Conservation (phyloP, 2,329 filamentous ascomycete species). For the Penicillium corylophilum region DNA sequence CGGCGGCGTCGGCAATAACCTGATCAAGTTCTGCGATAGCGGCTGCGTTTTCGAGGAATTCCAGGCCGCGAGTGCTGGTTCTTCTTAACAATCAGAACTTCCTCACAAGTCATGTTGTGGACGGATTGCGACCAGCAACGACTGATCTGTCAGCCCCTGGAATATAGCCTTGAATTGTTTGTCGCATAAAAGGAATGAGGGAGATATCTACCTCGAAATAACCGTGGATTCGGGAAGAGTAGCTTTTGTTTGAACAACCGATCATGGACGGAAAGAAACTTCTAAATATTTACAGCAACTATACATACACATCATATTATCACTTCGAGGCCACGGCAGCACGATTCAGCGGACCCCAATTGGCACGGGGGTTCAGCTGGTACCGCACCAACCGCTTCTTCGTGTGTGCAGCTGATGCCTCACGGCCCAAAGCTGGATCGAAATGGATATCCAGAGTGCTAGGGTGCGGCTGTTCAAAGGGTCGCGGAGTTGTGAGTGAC, state of each 20-base stretch:
- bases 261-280: not conserved
- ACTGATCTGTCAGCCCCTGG: too few relatives aligned
- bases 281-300: constrained; percentile 4
- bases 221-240: too few relatives aligned
- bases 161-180: too few relatives aligned
- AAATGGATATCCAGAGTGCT: constrained; percentile 67
- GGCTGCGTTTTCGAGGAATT: too few relatives aligned
- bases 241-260: not conserved
- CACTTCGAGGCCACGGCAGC: constrained; percentile 28
- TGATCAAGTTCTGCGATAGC: too few relatives aligned
- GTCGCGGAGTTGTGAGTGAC: not conserved
- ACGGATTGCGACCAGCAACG: too few relatives aligned
- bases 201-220: too few relatives aligned
- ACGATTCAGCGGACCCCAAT: constrained; percentile 82
- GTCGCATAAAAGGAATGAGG: too few relatives aligned
- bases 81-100: too few relatives aligned
- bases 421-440: constrained; percentile 73
- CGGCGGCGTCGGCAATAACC: too few relatives aligned
- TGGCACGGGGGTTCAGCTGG: constrained; percentile 82
- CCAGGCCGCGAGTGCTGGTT: too few relatives aligned
- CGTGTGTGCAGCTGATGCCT: constrained; percentile 49
- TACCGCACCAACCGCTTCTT: constrained; percentile 76
- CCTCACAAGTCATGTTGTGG: too few relatives aligned
- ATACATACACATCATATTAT: constrained; percentile 1
- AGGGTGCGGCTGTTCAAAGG: constrained; percentile 23